These are phyloP conservation scores for Lipomyces anomalus DNA, from an alignment of 805 yeast species.

Conservation along the genomic window DNA sequence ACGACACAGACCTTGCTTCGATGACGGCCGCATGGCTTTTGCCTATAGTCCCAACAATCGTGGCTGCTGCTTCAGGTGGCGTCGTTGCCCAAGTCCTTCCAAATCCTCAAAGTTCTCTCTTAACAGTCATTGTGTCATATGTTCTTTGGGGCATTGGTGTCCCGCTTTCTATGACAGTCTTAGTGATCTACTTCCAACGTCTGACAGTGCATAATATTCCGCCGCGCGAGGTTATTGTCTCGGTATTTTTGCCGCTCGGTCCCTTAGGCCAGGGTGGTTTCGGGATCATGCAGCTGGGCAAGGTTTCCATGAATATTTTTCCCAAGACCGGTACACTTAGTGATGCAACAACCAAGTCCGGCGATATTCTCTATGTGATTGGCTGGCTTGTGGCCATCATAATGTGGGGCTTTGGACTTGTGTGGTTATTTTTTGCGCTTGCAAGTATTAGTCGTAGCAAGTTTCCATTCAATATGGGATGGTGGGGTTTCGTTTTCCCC, in stretches of 20 bases:
- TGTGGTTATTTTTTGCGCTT: constrained; percentile 45
- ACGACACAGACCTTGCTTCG: too few species aligned
- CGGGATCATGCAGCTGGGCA: constrained; percentile 47
- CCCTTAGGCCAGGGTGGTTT: constrained; percentile 80
- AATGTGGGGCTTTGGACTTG: constrained; percentile 52
- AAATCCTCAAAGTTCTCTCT: too few species aligned
- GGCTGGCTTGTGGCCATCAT: constrained; percentile 42
- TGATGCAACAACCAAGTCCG: constrained; percentile 28
- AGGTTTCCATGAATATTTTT: constrained; percentile 23
- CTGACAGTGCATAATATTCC: constrained; percentile 56
- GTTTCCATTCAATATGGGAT: constrained; percentile 44
- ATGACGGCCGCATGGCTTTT: too few species aligned
- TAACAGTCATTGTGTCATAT: too few species aligned
- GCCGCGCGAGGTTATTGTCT: constrained; percentile 40
- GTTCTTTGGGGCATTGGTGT: too few species aligned
- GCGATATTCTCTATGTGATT: too few species aligned
- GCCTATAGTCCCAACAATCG: too few species aligned
- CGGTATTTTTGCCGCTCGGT: constrained; percentile 69
- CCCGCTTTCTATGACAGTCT: too few species aligned
- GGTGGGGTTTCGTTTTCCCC: constrained; percentile 91
- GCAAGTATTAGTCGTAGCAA: constrained; percentile 33
- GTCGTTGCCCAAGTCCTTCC: too few species aligned
- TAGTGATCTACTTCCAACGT: constrained; percentile 57
- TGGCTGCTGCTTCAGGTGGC: too few species aligned
- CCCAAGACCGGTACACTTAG: constrained; percentile 30